Evolutionary conservation across 1,284 basidiomycete species (phyloP), one percentile per base, ranked within the genome.

Genomic region (Sphagnurus paluster): DNA sequence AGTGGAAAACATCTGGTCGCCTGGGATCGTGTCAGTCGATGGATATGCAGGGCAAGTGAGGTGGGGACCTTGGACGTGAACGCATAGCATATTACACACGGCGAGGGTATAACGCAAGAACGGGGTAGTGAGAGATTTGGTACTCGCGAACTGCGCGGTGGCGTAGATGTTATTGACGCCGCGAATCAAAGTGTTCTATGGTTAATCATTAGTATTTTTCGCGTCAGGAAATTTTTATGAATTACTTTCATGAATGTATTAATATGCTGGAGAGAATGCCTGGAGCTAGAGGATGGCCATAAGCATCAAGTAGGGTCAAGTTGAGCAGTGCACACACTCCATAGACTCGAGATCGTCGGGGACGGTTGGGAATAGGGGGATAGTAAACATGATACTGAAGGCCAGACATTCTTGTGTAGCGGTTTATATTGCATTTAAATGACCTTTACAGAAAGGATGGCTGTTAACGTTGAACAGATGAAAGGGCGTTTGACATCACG

Each of bases 221-320:
- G 23, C n/a, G 30, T 6, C 21, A 30, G n/a, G 9, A 23, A 5
- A 28, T 14, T 13, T n/a, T 9, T n/a, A 30, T 17, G 23, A 19
- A 16, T 8, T 17, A 59, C 59, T 54, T 61, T 63, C 62, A 62
- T 62, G 30, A 62, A 62, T 11, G 55, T 48, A 40, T 59, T 63
- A 34, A 60, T 56, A 20, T 58, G 56, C 8, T 50, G 50, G 16
- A 61, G 43, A 16, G 55, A 52, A 6, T 32, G 26, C n/a, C 58
- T 42, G 10, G 55, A 51, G 44, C 62, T 63, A 33, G 39, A 10
- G 33, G 29, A 24, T 16, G 39, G n/a, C 14, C 20, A 29, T 39
- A 5, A 23, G 24, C 9, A 34, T 23, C 13, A 29, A 20, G 28
- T 10, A 30, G 5, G 19, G 3, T 41, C 21, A 5, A 39, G 6